Base-by-base conservation (phyloP, 2,329 filamentous ascomycete species). In the Pseudogymnoascus sp. region DNA sequence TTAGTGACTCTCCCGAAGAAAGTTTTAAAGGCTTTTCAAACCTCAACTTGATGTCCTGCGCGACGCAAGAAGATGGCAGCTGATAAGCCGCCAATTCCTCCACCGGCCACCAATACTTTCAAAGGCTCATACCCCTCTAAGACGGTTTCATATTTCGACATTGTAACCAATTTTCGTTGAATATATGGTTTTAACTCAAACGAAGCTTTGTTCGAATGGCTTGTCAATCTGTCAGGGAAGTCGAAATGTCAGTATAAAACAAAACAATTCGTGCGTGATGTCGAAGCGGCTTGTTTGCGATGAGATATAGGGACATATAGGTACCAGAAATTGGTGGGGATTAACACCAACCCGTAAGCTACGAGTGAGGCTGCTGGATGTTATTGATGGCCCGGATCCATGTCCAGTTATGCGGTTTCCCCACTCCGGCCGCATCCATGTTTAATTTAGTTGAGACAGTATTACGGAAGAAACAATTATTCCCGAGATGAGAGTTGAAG, bases 31-130 rank as follows among this genome's bases (percentile, higher is more conserved):
- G 11, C 11, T 8, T 2, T 42, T 21, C 18, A 6, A 1, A 43
- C 3, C 18, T 43, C 40, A 23, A 83, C 80, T 1, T 75, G 70
- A 69, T 84, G 81, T 59, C 82, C 82, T 14, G 77, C 77, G 14
- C 80, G 79, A 8, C 81, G 77, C 5, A 84, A 75, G 1, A 81
- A 77, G 59, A 83, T 79, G 0, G 79, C 78, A 2, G 75, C 75
- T 9, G 76, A 77, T 62, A 84, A 72, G 21, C 82, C 82, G 28
- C 81, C 82, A 62, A 83, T 81, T 5, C 82, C 82, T 43, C 40
- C 40, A 5, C 40, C 40, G 2, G 40, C 40, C 18, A 43, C 40
- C 12, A 43, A 23, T 21, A 43, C 40, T 23, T 43, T 43, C 9
- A 43, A 43, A 23, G 40, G 40, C 3, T 12, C 23, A 21, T 21